Base-by-base conservation (phyloP, 768 basidiomycete species). In the Russula compacta region DNA sequence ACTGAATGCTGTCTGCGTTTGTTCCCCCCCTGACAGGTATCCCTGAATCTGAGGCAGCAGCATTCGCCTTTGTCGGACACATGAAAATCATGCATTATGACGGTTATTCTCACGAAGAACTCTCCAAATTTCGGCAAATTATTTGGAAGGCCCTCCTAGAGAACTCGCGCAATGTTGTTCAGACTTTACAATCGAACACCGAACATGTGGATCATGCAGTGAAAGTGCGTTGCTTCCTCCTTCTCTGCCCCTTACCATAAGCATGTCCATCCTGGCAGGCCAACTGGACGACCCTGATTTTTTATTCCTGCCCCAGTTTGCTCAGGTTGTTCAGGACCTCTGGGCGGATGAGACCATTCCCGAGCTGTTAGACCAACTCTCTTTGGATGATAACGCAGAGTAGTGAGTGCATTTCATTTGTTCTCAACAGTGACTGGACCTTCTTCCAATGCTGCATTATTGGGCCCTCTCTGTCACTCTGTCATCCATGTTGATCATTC, bases 31-130 rank as follows among this genome's bases (percentile, higher is more conserved):
- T 29, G 24, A 1, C 67, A 64, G 59, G 59, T 40, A 11, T 10
- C 7, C 43, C 59, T 3, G 55, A 33, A 14, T 14, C 55, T 10
- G 63, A 61, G 15, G 39, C 38, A 5, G 51, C 43, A 5, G 51
- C 38, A 29, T 56, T 52, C 32, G 29, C 46, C 9, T 6, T 57
- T 3, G 38, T 61, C 43, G 43, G 32, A 40, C 50, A 43, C 5
- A 57, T 64, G 49, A 55, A 56, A 38, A 3, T 47, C 6, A 10
- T 1, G 0, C 24, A 58, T 14, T 2, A 29, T 29, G 9, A 14
- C 2, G 43, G 21, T 33, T 97, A 92, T 73, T 82, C 86, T 0
- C 11, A 6, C 5, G 51, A 58, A 33, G 53, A 38, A 14, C 51
- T 35, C 8, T 6, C 51, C 2, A 38, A 21, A 11, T 56, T 48